phyloP scores from a whole-genome alignment of 2,329 filamentous ascomycete genomes.

The Clonostachys solani region DNA sequence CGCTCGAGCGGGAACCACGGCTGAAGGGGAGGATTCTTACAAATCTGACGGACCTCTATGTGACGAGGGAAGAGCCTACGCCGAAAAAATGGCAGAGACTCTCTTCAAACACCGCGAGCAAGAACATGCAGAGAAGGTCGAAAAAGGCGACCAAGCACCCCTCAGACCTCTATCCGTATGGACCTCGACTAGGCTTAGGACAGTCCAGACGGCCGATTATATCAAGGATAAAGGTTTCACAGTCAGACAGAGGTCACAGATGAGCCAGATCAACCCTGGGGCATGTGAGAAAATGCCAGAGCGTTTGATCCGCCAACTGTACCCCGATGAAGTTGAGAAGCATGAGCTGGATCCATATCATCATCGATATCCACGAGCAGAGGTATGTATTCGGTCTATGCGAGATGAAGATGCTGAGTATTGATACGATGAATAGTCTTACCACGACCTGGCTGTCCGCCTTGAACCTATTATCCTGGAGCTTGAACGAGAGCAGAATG shows the following conservation, averaged over 20 bases:
- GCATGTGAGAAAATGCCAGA: conserved; percentile 94
- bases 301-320: conserved; percentile 71
- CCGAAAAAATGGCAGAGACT: conserved; percentile 79
- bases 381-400: conserved; percentile 50
- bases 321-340: conserved; percentile 87
- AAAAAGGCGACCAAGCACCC: conserved; percentile 64
- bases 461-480: conserved; percentile 97
- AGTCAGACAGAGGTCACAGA: conserved; percentile 87
- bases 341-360: conserved; percentile 96
- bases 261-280: conserved; percentile 96
- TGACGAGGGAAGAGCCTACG: conserved; percentile 74
- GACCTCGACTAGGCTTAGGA: conserved; percentile 89
- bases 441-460: conserved; percentile 96
- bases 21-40: conserved; percentile 90
- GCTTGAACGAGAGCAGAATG: conserved; percentile 92
- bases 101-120: conserved; percentile 79
- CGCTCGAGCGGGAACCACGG: conserved; percentile 78
- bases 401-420: neutral
- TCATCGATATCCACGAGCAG: conserved; percentile 89
- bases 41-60: conserved; percentile 86
- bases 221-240: conserved; percentile 78
- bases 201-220: conserved; percentile 82
- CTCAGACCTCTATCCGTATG: conserved; percentile 83
- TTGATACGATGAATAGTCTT: conserved; percentile 58
- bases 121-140: conserved; percentile 67